Base-by-base conservation (phyloP, 345 rosid species). In the Brassica rapa region DNA sequence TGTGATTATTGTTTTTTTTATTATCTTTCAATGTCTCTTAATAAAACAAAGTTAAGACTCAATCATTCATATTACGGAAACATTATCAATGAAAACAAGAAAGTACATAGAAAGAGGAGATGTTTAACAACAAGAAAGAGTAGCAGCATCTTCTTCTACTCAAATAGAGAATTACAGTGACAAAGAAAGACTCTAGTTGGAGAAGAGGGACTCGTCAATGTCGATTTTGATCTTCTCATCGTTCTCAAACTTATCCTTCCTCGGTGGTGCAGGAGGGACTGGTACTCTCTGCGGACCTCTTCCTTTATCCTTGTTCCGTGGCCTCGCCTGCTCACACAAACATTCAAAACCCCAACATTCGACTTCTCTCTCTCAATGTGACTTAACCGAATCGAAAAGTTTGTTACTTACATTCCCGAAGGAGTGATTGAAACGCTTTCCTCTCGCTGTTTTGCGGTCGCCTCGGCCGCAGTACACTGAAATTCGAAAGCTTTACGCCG, bases 381-480 rank as follows among this genome's bases (percentile, higher is more conserved):
- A 21, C 5, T 63, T 35, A 68, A 62, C 35, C 4, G 19, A 49
- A 41, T 7, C 33, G 51, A 56, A 61, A 61, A 51, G 2, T 53
- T 16, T 5, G 61, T n/a, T 4, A 83, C 87, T 87, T 72, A 94
- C 98, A 79, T 94, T 94, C 55, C 98, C 98, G 39, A 87, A 94
- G 4, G 97, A 94, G 85, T 92, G 97, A 60, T 83, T 87, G 81
- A 94, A 94, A 14, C 98, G 93, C 87, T 94, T 94, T 55, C 98
- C 98, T 76, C 80, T 94, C 9, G 82, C 90, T 8, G 98, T 92
- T 83, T 89, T 92, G 84, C 75, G 88, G 81, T 94, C 97, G 46
- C 97, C 98, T 79, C 98, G 75, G 5, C 98, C 97, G 66, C 97
- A 90, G 65, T 84, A 84, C 66, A 94, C 98, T 89, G 84, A 5